These are phyloP conservation scores for Debaryomyces subglobosus DNA, from an alignment of 1,139 yeast genomes.

Conservation along the genomic window DNA sequence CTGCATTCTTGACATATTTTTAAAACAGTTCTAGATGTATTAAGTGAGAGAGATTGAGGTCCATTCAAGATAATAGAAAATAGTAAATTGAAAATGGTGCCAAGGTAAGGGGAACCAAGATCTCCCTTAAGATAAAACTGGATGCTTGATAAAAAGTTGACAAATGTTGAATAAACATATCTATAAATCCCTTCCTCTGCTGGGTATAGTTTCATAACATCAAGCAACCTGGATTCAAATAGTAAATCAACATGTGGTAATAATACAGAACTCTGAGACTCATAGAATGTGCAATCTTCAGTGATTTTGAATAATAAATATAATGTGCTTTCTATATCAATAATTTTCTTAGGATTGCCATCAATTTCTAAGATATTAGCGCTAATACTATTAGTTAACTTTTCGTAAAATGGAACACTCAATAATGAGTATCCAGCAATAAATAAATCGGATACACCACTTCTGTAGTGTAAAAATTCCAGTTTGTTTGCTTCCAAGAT, in stretches of 20 bases:
- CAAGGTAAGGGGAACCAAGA: constrained; percentile 42
- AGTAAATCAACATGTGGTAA: constrained; percentile 30
- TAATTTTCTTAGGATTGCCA: constrained; percentile 5
- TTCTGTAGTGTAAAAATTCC: constrained; percentile 69
- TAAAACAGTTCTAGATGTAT: constrained; percentile 61
- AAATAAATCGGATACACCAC: constrained; percentile 75
- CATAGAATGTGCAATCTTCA: constrained; percentile 51
- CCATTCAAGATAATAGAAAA: constrained; percentile 35
- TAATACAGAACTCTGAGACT: constrained; percentile 32
- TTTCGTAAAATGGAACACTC: constrained; percentile 56
- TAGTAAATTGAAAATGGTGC: constrained; percentile 52
- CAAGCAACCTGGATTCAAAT: constrained; percentile 30
- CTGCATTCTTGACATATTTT: constrained; percentile 65
- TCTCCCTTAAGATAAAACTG: constrained; percentile 53
- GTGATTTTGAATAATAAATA: constrained; percentile 61
- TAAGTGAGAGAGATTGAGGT: constrained; percentile 28
- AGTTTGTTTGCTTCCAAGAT: constrained; percentile 21
- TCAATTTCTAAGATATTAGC: constrained; percentile 18
- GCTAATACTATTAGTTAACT: constrained; percentile 48
- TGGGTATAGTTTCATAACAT: constrained; percentile 15
- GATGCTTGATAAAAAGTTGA: constrained; percentile 56
- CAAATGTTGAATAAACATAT: constrained; percentile 39
- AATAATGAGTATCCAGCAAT: constrained; percentile 70
- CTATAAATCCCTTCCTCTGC: constrained; percentile 13
- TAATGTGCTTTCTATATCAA: constrained; percentile 69